Base-by-base conservation (phyloP, 176 grass and related monocot species). In the Hordeum vulgare region DNA sequence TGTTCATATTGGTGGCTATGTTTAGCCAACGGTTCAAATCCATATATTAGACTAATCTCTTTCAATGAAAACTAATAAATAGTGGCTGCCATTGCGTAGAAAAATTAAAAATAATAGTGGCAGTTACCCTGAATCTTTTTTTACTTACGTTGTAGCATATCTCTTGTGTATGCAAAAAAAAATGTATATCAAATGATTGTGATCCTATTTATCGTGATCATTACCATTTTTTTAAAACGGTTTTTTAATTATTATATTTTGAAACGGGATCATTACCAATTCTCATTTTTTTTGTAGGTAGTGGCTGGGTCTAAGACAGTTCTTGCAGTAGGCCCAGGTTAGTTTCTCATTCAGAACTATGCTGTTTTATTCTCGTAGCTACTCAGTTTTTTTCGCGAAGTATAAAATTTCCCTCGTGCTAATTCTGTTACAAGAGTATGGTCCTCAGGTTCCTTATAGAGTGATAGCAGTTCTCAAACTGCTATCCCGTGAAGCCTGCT, bases 281-380 rank as follows among this genome's bases (percentile, higher is more conserved):
- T 88, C 49, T 81, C 7, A 26, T 65, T 80, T 41, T 81, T 7
- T 36, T 63, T 80, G 85, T 89, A 98, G 96, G 91, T 98, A 34
- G 47, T 64, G 87, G 84, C 95, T 88, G 95, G 95, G 65, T 98
- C 95, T 14, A 95, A 79, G 85, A 98, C 95, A 9, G 92, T 98
- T 81, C 95, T 98, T 78, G 95, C 95, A 71, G 88, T 98, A 80
- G 95, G 95, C 28, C 92, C 95, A 90, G 95, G 95, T 97, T 61
- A 59, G 64, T 76, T 87, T 71, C 66, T 88, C 26, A 70, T 6
- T 34, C 35, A 74, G 23, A 83, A 61, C 27, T 51, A 6, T 42
- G 11, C 21, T 35, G 40, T 26, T 10, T 29, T 59, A 68, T 76
- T 44, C 51, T 76, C 47, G 59, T 49, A 28, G 12, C 7, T 60